Evolutionary conservation across 1,284 basidiomycete genomes (phyloP), one percentile per base, ranked within the genome.

Genomic region (Malassezia slooffiae): DNA sequence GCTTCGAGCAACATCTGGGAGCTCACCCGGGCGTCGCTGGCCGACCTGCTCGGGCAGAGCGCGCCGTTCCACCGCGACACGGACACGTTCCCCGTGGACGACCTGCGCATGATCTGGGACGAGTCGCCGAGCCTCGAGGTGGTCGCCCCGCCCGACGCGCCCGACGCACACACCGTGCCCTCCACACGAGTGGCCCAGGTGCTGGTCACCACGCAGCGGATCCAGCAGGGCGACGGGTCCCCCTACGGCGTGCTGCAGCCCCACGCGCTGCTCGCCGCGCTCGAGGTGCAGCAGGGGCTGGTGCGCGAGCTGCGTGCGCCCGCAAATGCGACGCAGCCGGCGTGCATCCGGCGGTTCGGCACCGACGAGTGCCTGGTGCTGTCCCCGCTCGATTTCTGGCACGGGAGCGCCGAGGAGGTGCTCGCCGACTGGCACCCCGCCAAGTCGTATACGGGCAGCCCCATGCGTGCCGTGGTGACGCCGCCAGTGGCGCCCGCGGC

Each of bases 21-120:
- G 16, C 26, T 39, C 11, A 35, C 26, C 12, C 39, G 30, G 5
- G 23, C 24, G 8, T 42, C 46, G 26, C 36, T 48, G 10, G 13
- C 23, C 12, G 46, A 48, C n/a, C 41, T 48, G 13, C 28, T 29
- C 1, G 46, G 46, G 15, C 7, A 7, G 12, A 13, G n/a, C 16
- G 27, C 24, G 5, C 15, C 8, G 13, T 13, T 33, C 28, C 9
- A 27, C 9, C 40, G 46, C 17, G n/a, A 21, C 19, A 24, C 30
- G 5, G 35, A 38, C 8, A 15, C 11, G 11, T 48, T 38, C 21
- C 32, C 41, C 2, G 46, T 67, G 31, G 56, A 62, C 26, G 64
- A 67, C 41, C 53, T 67, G 13, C 55, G 60, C 26, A 54, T 67
- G 51, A 41, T 67, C 10, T 67, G 64, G 64, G 64, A 67, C 38